These are phyloP conservation scores for Wickerhamiella azymoides DNA, from an alignment of 805 yeast genomes.

Conservation along the genomic window DNA sequence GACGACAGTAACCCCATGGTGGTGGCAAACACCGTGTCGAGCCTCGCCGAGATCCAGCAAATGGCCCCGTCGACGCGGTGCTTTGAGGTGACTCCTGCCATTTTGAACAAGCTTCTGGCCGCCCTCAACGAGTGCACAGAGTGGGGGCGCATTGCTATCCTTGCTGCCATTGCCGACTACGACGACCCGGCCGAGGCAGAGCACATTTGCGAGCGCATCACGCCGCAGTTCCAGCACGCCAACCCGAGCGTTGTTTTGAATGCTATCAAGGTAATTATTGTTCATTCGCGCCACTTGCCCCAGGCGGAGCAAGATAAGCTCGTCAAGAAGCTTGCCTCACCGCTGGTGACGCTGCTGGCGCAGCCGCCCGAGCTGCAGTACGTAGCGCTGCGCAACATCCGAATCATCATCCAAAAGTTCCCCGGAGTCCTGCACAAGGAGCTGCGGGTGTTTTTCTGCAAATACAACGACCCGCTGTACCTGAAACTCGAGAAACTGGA, in stretches of 20 bases:
- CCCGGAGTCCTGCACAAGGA: slow-evolving; percentile 69
- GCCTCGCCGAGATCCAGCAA: slow-evolving; percentile 71
- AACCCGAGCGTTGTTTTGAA: slow-evolving; percentile 89
- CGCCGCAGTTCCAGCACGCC: slow-evolving; percentile 93
- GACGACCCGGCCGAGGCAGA: slow-evolving; percentile 56
- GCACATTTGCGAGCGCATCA: slow-evolving; percentile 75
- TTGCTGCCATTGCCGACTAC: slow-evolving; percentile 69
- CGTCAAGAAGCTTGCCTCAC: slow-evolving; percentile 64
- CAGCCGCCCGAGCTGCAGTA: slow-evolving; percentile 91
- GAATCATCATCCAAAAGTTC: slow-evolving; percentile 77
- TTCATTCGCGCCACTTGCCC: slow-evolving; percentile 34
- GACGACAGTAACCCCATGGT: slow-evolving; percentile 94
- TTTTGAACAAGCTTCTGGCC: slow-evolving; percentile 45
- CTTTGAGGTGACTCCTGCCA: slow-evolving; percentile 29
- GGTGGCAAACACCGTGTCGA: slow-evolving; percentile 82
- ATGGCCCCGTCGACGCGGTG: slow-evolving; percentile 42
- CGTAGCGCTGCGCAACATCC: slow-evolving; percentile 80
- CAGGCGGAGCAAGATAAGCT: slow-evolving; percentile 29
- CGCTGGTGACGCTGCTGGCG: slow-evolving; percentile 73
- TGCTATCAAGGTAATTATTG: slow-evolving; percentile 65
- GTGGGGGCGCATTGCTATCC: slow-evolving; percentile 92
- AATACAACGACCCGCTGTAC: slow-evolving; percentile 82
- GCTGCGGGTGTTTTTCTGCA: slow-evolving; percentile 77
- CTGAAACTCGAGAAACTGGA: slow-evolving; percentile 90
- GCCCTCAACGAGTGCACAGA: slow-evolving; percentile 96